Evolutionary conservation across 176 grass and related monocot species (phyloP), one percentile per base, ranked within the genome.

Genomic region (Triticum urartu): DNA sequence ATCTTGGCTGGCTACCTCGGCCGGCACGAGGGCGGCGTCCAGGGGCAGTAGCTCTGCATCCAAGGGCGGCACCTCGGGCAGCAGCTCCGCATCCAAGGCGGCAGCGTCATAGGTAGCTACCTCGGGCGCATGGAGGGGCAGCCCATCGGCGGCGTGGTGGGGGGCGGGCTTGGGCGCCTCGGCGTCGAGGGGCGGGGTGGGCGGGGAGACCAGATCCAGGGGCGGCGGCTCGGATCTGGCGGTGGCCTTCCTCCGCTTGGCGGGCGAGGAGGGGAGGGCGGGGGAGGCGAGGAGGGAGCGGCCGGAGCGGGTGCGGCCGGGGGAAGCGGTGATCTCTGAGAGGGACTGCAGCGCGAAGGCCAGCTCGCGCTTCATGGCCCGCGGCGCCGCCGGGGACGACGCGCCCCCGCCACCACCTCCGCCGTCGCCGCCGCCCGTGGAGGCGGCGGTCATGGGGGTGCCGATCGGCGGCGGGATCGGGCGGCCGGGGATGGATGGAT

Each of bases 341-440:
- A 89, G 74, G 12, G 83, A 85, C 58, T 79, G 83, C 36, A 92
- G 87, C 26, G 90, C 90, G 74, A 92, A 92, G 73, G 90, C 83
- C 60, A 92, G 87, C 87, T 92, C 90, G 12, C 90, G 90, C 87
- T 89, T 92, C 83, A 89, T 86, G 75, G 86, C 79, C 42, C 89
- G 89, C 18, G 84, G 84, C 45, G 76, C 42, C 45, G 84, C 6
- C 15, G 84, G 11, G 0, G 52, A 85, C 9, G 72, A 20, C 1
- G 5, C 45, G 24, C 72, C 43, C 2, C 18, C 54, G 18, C 54
- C 48, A 1, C 47, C 48, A 6, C 40, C 72, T 75, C 12, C 42
- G 22, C 22, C 22, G 5, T 64, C 56, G 52, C 54, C 64, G 21
- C 76, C 77, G 7, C 54, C 65, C 21, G 72, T 24, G 40, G 84